These are phyloP conservation scores for Arabidopsis thaliana DNA, from an alignment of 345 rosid genomes.

Conservation along the genomic window TAIR10.1 NC_003070.9:3303001-3303500, in stretches of 20 bases:
- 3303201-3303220: neutral
- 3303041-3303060: neutral
- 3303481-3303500: neutral
- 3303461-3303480: neutral
- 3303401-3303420: neutral
- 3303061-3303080: conserved; percentile 2
- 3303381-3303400: conserved; percentile 1
- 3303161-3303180: neutral
- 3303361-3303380: conserved; percentile 1
- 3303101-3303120: neutral
- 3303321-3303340: neutral
- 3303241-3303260: neutral
- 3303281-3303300: neutral
- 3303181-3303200: neutral
- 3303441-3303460: neutral
- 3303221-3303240: neutral
- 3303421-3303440: conserved; percentile 2
- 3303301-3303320: neutral
- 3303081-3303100: neutral
- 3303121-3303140: neutral
- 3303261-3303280: neutral
- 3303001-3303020: neutral
- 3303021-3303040: conserved; percentile 1
- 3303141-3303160: neutral
- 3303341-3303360: neutral